phyloP scores from a whole-genome alignment of 805 yeast genomes.

The Sugiyamaella americana region DNA sequence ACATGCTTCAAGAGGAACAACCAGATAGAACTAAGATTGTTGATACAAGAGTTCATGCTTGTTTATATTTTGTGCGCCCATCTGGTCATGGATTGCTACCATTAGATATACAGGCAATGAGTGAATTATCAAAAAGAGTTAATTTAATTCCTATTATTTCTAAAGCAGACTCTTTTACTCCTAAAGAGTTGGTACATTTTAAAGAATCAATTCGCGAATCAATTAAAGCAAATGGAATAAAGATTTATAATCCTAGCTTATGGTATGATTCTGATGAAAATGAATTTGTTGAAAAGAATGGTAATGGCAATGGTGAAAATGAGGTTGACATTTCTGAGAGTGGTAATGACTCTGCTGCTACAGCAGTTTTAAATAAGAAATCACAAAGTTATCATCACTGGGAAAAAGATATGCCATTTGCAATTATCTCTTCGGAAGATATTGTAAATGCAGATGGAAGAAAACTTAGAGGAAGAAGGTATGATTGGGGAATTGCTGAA shows the following conservation, averaged over 20 bases:
- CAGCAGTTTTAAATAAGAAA: not conserved
- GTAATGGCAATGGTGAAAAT: not conserved
- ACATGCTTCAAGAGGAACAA: constrained; percentile 90
- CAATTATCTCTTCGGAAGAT: constrained; percentile 58
- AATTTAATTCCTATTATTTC: constrained; percentile 87
- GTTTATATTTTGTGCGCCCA: constrained; percentile 85
- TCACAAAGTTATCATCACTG: constrained; percentile 38
- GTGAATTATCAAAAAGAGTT: constrained; percentile 69
- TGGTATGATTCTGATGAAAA: constrained; percentile 43
- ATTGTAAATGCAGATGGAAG: constrained; percentile 53
- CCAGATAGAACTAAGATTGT: constrained; percentile 51
- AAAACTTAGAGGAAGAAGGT: constrained; percentile 68
- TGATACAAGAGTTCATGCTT: constrained; percentile 86
- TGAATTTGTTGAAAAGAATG: not conserved
- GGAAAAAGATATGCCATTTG: constrained; percentile 63
- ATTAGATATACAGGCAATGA: constrained; percentile 83
- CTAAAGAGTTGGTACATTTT: constrained; percentile 59
- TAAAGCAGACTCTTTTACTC: constrained; percentile 78
- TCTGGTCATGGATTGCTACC: constrained; percentile 86
- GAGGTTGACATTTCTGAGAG: not conserved
- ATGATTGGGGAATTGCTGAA: constrained; percentile 96
- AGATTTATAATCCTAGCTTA: constrained; percentile 47
- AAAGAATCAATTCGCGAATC: constrained; percentile 65
- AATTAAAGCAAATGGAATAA: constrained; percentile 77
- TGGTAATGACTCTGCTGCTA: not conserved